Evolutionary conservation across 2,329 filamentous ascomycete genomes (phyloP).

Genomic region (Hymenotorrendiella dingleyae): DNA sequence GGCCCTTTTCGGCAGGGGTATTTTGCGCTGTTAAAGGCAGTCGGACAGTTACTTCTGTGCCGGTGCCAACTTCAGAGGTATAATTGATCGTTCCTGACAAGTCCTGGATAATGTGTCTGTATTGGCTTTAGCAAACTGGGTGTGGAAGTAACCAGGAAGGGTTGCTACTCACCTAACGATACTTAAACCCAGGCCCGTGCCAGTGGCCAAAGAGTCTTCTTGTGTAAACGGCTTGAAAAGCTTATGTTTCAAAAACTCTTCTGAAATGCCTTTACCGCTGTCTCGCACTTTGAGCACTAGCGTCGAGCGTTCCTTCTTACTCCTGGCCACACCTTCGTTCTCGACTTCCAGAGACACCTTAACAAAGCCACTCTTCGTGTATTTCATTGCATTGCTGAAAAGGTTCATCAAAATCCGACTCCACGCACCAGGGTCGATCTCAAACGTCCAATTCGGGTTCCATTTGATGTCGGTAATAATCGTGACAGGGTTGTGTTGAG

Average conservation of each 20-base stretch:
- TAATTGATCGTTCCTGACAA: constrained; percentile 55
- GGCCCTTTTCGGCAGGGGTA: constrained; percentile 7
- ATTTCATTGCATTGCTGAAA: constrained; percentile 58
- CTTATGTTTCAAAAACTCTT: constrained; percentile 53
- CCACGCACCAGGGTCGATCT: constrained; percentile 48
- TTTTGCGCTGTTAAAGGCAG: constrained; percentile 19
- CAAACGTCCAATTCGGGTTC: constrained; percentile 44
- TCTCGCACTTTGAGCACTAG: constrained; percentile 47
- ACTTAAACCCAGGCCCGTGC: constrained; percentile 56
- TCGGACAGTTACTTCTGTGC: constrained; percentile 42
- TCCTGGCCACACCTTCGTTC: constrained; percentile 14
- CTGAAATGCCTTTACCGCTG: constrained; percentile 58
- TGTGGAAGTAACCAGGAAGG: no score
- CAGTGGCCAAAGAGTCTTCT: constrained; percentile 54
- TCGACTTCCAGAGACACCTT: constrained; percentile 35
- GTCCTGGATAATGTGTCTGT: constrained; percentile 52
- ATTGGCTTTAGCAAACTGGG: no score
- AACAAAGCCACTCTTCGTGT: constrained; percentile 48
- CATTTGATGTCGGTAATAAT: constrained; percentile 48
- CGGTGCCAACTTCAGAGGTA: constrained; percentile 44
- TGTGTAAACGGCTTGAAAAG: constrained; percentile 59
- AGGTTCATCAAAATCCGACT: constrained; percentile 53
- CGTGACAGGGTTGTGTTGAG: constrained; percentile 29
- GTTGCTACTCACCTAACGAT: no score
- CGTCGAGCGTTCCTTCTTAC: constrained; percentile 13